Percentiles rank a stretch among this genome's conserved stretches.
Conservation (phyloP, 192 early-diverging fungal genomes). For the Dissophora ornata region DNA sequence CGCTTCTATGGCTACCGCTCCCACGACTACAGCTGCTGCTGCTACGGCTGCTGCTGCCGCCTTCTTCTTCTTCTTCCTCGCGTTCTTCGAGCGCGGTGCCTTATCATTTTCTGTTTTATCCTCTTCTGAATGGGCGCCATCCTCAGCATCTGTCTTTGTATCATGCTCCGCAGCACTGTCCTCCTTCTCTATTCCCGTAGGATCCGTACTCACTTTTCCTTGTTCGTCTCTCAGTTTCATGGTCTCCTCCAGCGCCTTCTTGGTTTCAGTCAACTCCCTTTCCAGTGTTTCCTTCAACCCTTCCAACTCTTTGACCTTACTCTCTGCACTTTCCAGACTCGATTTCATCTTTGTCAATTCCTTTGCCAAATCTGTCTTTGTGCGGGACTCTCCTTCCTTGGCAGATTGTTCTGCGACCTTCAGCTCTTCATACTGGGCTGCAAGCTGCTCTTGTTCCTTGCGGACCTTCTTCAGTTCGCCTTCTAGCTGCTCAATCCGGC, state of each 20-base stretch:
- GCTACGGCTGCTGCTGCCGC: constrained; percentile 21
- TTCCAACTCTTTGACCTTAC: constrained; percentile 22
- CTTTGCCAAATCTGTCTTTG: constrained; percentile 19
- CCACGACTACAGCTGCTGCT: constrained; percentile 6
- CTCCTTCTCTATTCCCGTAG: constrained; percentile 10
- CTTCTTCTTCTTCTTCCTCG: constrained; percentile 41
- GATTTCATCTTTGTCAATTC: constrained; percentile 23
- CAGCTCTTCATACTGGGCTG: constrained; percentile 26
- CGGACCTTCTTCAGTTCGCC: constrained; percentile 14
- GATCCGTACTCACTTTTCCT: no score
- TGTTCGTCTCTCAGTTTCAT: constrained; percentile 17
- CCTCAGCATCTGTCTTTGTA: constrained; percentile 17
- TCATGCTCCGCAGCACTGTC: constrained; percentile 18
- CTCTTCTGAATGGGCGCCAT: constrained; percentile 36
- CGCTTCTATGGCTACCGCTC: background rate
- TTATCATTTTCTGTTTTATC: constrained; percentile 15
- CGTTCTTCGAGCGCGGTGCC: constrained; percentile 40
- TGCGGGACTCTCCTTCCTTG: constrained; percentile 42
- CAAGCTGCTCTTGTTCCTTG: constrained; percentile 21
- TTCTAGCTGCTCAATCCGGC: constrained; percentile 25
- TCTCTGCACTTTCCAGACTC: constrained; percentile 10
- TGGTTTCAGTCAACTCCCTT: constrained; percentile 26
- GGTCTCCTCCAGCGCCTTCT: constrained; percentile 8
- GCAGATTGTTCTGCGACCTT: constrained; percentile 40
- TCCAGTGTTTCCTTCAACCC: constrained; percentile 14